These are phyloP conservation scores for Boletellus emodensis DNA, from an alignment of 768 basidiomycete genomes.

Conservation along the genomic window DNA sequence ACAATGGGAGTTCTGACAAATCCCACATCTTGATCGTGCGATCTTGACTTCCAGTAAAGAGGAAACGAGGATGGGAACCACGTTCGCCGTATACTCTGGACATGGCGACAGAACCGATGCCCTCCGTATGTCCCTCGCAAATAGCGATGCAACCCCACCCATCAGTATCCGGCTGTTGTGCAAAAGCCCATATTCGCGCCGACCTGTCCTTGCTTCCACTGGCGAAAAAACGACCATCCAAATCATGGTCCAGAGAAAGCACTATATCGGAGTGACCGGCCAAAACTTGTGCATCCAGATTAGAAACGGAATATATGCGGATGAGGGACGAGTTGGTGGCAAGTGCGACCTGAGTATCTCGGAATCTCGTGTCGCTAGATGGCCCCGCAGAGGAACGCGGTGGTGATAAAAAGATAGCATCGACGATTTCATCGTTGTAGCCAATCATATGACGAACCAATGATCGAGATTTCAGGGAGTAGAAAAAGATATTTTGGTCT, in stretches of 20 bases:
- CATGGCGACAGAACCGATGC: slow-evolving; percentile 85
- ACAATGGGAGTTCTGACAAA: slow-evolving; percentile 49
- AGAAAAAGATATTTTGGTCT: slow-evolving; percentile 95
- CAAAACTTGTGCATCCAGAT: slow-evolving; percentile 80
- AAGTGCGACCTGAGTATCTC: slow-evolving; percentile 78
- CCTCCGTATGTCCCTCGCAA: slow-evolving; percentile 93
- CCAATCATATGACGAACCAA: slow-evolving; percentile 84
- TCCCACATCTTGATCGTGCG: slow-evolving; percentile 99
- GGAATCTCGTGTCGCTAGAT: slow-evolving; percentile 18
- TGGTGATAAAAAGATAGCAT: slow-evolving; percentile 70
- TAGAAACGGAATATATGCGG: slow-evolving; percentile 75
- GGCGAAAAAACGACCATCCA: slow-evolving; percentile 68
- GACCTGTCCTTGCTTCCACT: slow-evolving; percentile 92
- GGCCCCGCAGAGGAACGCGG: slow-evolving; percentile 23
- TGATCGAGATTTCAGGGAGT: slow-evolving; percentile 65
- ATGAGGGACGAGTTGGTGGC: slow-evolving; percentile 98
- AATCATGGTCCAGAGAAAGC: slow-evolving; percentile 70
- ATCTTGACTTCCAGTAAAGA: slow-evolving; percentile 96
- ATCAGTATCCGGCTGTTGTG: slow-evolving; percentile 8
- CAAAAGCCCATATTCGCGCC: slow-evolving; percentile 73
- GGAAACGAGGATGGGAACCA: slow-evolving; percentile 48
- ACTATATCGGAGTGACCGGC: slow-evolving; percentile 92
- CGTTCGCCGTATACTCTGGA: slow-evolving; percentile 41
- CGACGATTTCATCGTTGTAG: slow-evolving; percentile 98
- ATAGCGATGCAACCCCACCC: slow-evolving; percentile 68